Conservation (phyloP, 768 basidiomycete genomes). For the Collybia mongolica region DNA sequence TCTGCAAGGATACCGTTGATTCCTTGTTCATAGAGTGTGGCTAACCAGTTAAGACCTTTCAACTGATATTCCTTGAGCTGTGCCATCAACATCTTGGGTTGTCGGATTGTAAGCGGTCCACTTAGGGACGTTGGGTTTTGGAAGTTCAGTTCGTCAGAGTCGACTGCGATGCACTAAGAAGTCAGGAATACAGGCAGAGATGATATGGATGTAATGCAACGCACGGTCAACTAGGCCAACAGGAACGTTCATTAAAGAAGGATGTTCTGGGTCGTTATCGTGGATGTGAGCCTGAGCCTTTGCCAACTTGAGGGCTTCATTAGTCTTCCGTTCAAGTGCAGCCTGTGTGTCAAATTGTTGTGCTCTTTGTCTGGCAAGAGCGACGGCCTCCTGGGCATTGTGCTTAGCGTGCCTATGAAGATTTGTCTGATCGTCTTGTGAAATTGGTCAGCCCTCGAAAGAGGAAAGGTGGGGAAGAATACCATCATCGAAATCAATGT, state of each 20-base stretch:
- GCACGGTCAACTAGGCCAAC: constrained; percentile 71
- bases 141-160: constrained; percentile 98
- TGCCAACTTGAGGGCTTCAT: constrained; percentile 70
- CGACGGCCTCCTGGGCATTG: constrained; percentile 89
- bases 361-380: constrained; percentile 74
- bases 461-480: constrained; percentile 5
- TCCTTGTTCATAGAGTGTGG: constrained; percentile 96
- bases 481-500: constrained; percentile 94
- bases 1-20: constrained; percentile 99
- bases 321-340: constrained; percentile 78
- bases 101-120: constrained; percentile 81
- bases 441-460: constrained; percentile 4
- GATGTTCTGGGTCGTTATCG: constrained; percentile 43
- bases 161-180: constrained; percentile 48
- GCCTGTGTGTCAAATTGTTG: constrained; percentile 83
- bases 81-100: constrained; percentile 95
- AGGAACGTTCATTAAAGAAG: constrained; percentile 22
- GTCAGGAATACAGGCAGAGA: constrained; percentile 2
- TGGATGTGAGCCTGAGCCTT: constrained; percentile 50
- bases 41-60: constrained; percentile 97
- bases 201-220: constrained; percentile 21
- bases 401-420: constrained; percentile 80
- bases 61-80: constrained; percentile 98
- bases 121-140: constrained; percentile 94
- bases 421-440: constrained; percentile 82